A percentile compares a stretch with the other conserved stretches of the same genome.
Conservation (phyloP, 2,329 filamentous ascomycete genomes). For the Colletotrichum endophyticum region DNA sequence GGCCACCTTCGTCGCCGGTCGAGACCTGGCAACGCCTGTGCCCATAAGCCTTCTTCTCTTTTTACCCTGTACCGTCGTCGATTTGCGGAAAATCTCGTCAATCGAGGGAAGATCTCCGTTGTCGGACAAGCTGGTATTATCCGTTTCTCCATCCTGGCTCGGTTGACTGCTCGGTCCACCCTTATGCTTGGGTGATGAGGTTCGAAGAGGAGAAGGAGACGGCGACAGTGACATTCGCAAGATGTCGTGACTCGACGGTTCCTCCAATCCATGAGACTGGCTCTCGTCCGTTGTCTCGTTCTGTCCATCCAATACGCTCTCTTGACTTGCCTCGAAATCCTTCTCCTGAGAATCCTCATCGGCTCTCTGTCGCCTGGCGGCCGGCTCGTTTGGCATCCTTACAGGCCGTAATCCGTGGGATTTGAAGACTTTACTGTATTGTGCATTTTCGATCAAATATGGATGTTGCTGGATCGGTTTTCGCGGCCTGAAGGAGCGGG, state of each 20-base stretch:
- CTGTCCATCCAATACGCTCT: conserved; percentile 29
- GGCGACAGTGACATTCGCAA: neutral
- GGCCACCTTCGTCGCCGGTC: neutral
- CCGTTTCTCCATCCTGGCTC: conserved; percentile 38
- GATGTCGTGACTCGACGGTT: neutral
- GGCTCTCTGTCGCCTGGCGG: conserved; percentile 26
- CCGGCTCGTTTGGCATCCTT: conserved; percentile 40
- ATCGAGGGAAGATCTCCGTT: conserved; percentile 41
- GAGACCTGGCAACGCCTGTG: neutral
- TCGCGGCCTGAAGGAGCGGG: conserved; percentile 60
- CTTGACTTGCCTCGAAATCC: conserved; percentile 58
- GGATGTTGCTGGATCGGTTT: conserved; percentile 68
- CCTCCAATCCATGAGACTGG: conserved; percentile 25
- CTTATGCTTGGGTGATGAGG: conserved; percentile 21
- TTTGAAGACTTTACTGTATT: conserved; percentile 58
- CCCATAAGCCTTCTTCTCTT: neutral
- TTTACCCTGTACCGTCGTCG: neutral
- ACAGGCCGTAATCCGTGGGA: conserved; percentile 60
- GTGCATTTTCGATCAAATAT: conserved; percentile 60
- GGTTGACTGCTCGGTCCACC: conserved; percentile 35
- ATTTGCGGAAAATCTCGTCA: conserved; percentile 27
- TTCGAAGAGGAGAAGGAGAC: neutral
- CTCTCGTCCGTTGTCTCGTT: conserved; percentile 39
- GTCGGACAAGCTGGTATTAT: conserved; percentile 40
- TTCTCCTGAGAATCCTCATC: conserved; percentile 53